Evolutionary conservation across 1,284 basidiomycete species (phyloP).

Genomic region (Trichosporon sp.): DNA sequence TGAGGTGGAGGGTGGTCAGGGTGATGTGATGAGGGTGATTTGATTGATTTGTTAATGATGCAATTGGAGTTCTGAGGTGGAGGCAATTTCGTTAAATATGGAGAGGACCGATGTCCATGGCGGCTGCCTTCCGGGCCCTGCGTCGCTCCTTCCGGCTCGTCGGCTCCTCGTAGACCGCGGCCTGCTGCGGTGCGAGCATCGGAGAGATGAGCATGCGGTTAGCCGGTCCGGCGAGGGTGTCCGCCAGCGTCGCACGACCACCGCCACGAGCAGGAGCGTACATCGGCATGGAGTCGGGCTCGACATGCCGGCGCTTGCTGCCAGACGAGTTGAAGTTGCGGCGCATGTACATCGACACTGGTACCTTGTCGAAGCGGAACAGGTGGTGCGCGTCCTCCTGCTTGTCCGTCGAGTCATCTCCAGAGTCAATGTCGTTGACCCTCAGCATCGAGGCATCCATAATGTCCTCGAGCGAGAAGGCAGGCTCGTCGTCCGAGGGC

Average conservation of each 20-base stretch:
- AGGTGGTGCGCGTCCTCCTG: conserved; percentile 27
- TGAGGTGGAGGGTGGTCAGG: not conserved
- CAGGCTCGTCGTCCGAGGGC: conserved; percentile 23
- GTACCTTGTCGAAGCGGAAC: conserved; percentile 42
- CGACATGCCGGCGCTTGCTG: not conserved
- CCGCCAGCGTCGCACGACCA: conserved; percentile 9
- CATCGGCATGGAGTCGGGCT: not conserved
- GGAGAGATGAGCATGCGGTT: conserved; percentile 22
- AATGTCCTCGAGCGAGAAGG: conserved; percentile 43
- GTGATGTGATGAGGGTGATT: not conserved
- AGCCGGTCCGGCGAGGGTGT: conserved; percentile 13
- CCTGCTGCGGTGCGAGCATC: conserved; percentile 10
- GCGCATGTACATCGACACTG: conserved; percentile 38
- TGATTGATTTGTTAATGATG: not conserved
- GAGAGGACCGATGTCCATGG: conserved; percentile 12
- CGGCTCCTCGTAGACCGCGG: conserved; percentile 8
- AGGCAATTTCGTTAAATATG: conserved; percentile 14
- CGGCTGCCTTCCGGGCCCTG: conserved; percentile 6
- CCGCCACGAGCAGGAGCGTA: not conserved
- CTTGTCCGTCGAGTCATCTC: conserved; percentile 10
- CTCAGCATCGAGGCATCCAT: conserved; percentile 32
- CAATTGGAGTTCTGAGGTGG: not conserved
- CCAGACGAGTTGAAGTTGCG: conserved; percentile 27
- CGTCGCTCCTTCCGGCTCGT: conserved; percentile 20
- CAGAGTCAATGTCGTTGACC: conserved; percentile 22